phyloP scores from a whole-genome alignment of 352 stramenopile species.

The Heterotrichella gracilis region DNA sequence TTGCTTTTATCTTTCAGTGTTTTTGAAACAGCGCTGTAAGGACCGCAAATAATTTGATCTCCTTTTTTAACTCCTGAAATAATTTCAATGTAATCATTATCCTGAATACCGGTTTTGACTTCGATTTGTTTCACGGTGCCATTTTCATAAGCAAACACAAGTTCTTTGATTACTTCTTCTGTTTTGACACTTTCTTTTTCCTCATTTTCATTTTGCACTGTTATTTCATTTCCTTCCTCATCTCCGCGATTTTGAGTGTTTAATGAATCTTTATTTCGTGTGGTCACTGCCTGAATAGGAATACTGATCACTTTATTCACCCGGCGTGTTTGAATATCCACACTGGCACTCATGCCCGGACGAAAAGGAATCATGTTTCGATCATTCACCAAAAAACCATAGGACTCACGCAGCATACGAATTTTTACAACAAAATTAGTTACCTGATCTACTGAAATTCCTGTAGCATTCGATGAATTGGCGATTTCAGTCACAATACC shows the following conservation, averaged over 20 bases:
- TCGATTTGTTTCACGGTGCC: background rate
- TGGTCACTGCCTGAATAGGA: background rate
- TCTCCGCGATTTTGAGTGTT: background rate
- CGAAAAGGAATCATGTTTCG: background rate
- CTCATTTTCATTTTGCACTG: background rate
- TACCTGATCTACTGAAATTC: background rate
- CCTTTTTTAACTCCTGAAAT: background rate
- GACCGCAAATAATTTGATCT: background rate
- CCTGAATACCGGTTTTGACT: background rate
- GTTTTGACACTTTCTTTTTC: background rate
- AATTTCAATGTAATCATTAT: slow-evolving; percentile 5
- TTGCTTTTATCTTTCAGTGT: background rate
- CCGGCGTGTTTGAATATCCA: background rate
- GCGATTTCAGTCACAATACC: background rate
- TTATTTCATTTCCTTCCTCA: background rate
- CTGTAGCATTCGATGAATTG: background rate
- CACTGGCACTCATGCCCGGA: background rate
- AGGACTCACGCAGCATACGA: background rate
- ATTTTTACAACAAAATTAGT: slow-evolving; percentile 10
- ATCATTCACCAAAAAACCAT: background rate
- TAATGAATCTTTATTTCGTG: background rate
- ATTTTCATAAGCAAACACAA: background rate
- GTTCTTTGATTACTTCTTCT: background rate
- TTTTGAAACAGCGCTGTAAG: background rate
- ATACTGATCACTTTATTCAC: background rate